Evolutionary conservation across 192 early-diverging fungal species (phyloP), one percentile per base, ranked within the genome.

Genomic region (Diversispora eburnea): DNA sequence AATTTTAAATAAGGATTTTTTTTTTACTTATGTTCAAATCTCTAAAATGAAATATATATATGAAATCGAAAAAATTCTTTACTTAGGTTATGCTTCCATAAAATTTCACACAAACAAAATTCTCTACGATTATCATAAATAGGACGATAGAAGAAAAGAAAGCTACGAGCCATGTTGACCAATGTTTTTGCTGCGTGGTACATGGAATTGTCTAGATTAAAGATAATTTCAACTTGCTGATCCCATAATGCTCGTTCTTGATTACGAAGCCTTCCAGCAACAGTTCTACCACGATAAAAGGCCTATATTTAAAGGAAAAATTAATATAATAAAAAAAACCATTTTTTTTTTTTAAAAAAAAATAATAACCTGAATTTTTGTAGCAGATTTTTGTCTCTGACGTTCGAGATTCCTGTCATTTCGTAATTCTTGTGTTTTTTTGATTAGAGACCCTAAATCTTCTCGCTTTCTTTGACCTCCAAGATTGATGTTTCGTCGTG

Each of bases 401-500:
- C 93, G 83, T 66, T 96, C 92, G 0, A 75, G 59, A 69, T 95
- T 93, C 73, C 95, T 77, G 64, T 79, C 75, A 57, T 85, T 84
- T 10, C 95, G 80, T 70, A 93, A 91, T 45, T 83, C 82, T 68
- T 94, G 91, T 1, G 90, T 88, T 73, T 88, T 86, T 64, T 80
- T 78, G 57, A 96, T 72, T 12, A 95, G 80, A 13, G 82, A 81
- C 22, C 85, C 79, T 65, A 90, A 90, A 75, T 92, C 90, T n/a
- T 88, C 78, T 60, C 86, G 81, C n/a, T 77, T 58, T 55, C 78
- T 85, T n/a, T 84, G 79, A 0, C 94, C 93, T 61, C 94, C 95
- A 46, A 98, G 84, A 70, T 91, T 94, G 69, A 97, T 97, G 54
- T 86, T 84, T 19, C 90, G 82, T 59, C 87, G 86, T 45, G 82